Base-by-base conservation (phyloP, 2,329 filamentous ascomycete genomes). In the Volutella citrinella region DNA sequence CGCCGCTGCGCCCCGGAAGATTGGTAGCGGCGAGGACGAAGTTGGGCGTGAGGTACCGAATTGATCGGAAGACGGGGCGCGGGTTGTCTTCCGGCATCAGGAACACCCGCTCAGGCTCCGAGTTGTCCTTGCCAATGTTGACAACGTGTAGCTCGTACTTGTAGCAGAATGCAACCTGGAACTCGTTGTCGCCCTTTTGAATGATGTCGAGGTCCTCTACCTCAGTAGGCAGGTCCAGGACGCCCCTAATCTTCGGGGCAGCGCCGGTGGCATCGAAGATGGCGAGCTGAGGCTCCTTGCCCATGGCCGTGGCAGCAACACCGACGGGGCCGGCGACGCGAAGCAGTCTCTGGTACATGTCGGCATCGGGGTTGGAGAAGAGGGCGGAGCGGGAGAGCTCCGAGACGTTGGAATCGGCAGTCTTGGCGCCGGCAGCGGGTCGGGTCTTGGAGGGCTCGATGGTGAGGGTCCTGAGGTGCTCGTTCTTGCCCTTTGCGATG, bases 381-480 rank as follows among this genome's bases (percentile, higher is more conserved):
- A 82, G 64, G 30, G 69, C 54, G 36, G 66, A 59, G 39, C 73
- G 74, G 34, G 70, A 70, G 17, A 73, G 47, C 60, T 80, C 76
- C 32, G 66, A 52, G 38, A 82, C 65, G 49, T 62, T 65, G 40
- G 50, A 49, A 27, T 55, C 48, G 30, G 57, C 45, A 10, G 39
- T 44, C 40, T 55, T 53, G 23, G 48, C 49, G 30, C 56, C 54
- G 26, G 52, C 44, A 4, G 54, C 51, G 45, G 55, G 34, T 32
- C 58, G 48, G 38, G 56, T 35, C 37, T 63, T 64, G 51, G 55
- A 43, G 48, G 60, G 45, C 34, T 69, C 61, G 44, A 93, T 72
- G 43, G 75, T 70, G 53, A 95, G 85, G 9, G 86, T 75, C 45
- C 89, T 79, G 46, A 97, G 79, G 64, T 96, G 90, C 54, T 86